Base-by-base conservation (phyloP, 441 rosid species). In the Isatis lusitanica region DNA sequence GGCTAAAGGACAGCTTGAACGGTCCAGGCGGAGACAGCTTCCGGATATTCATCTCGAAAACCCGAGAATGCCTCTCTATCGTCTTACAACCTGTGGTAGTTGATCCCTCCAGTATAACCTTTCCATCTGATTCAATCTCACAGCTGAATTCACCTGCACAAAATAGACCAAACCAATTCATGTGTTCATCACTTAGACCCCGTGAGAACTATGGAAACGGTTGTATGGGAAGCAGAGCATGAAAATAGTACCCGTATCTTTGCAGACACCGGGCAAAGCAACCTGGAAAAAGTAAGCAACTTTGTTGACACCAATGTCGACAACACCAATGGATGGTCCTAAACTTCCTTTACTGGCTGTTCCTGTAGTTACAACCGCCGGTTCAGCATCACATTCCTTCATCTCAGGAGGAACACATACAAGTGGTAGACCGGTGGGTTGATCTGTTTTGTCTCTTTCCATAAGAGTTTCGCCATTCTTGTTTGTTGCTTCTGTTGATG, bases 261-360 rank as follows among this genome's bases (percentile, higher is more conserved):
- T 85, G 68, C 78, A 57, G 70, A 88, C 86, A 74, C 90, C 90
- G 6, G 95, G 92, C 55, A 86, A 68, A 43, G 92, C 86, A 75
- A 84, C 91, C 59, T 63, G 85, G 53, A 90, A 88, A 39, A 85
- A 80, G 76, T 83, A 88, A 15, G 93, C 93, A 56, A 47, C 74
- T 51, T 81, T 69, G 79, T 83, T 83, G 56, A 82, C 73, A 44
- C 93, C 91, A n/a, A 90, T 85, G 80, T 88, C 93, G 16, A 88
- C 83, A 26, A 62, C 73, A 43, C 90, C 90, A 66, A 84, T 50
- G 60, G 81, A 77, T 24, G 86, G 81, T 68, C 90, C 86, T 39
- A 48, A 31, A 51, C 47, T 58, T 15, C 80, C 81, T 65, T 42
- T 44, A 24, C 74, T 68, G 7, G 83, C 88, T 63, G 86, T 85